These are phyloP conservation scores for Breviolum minutum DNA, from an alignment of 73 alveolate species.

Conservation along the genomic window DNA sequence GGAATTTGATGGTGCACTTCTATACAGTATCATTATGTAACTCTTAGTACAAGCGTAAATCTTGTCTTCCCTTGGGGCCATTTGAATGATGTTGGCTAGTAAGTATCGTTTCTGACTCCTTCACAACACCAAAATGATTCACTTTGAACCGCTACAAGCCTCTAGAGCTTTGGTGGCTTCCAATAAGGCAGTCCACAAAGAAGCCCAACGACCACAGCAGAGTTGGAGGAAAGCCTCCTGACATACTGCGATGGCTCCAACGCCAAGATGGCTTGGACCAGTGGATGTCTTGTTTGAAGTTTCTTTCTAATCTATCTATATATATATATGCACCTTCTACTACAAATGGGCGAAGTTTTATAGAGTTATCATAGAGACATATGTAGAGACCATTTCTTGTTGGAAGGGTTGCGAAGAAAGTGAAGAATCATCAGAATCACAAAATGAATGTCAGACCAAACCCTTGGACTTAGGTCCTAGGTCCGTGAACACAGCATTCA, in stretches of 20 bases:
- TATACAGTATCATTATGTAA: too few relatives aligned
- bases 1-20: too few relatives aligned
- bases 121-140: neutral
- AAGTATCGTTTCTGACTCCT: neutral
- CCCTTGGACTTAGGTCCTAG: too few relatives aligned
- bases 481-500: too few relatives aligned
- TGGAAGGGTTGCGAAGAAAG: too few relatives aligned
- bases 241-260: too few relatives aligned
- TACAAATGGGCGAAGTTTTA: too few relatives aligned
- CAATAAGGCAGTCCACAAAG: conserved; percentile 56
- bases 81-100: neutral
- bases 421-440: too few relatives aligned
- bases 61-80: neutral
- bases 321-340: neutral
- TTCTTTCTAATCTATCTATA: neutral
- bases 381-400: too few relatives aligned
- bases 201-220: conserved; percentile 73
- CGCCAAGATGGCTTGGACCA: neutral
- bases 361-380: neutral
- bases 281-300: neutral
- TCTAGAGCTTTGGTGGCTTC: conserved; percentile 20
- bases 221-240: conserved; percentile 66
- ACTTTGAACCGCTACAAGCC: neutral
- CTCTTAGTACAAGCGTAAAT: too few relatives aligned
- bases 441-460: neutral